Conservation (phyloP, 768 basidiomycete genomes). For the Dioszegia aurantiaca region DNA sequence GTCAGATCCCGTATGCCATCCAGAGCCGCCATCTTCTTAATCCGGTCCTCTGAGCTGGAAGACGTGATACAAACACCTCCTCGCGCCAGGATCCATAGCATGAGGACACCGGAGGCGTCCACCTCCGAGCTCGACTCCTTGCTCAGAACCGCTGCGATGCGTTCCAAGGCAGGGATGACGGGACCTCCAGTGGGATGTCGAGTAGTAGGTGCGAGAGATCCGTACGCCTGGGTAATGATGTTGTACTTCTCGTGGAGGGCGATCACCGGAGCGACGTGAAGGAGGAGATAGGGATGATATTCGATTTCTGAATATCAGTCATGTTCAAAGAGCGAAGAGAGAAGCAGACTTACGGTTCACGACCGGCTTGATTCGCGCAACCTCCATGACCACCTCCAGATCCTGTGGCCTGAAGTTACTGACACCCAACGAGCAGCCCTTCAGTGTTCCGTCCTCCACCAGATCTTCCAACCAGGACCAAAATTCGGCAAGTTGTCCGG, state of each 20-base stretch:
- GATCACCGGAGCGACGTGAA: constrained; percentile 40
- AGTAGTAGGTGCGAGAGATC: constrained; percentile 39
- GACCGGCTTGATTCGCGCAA: constrained; percentile 46
- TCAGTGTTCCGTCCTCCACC: constrained; percentile 26
- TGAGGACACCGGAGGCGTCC: constrained; percentile 33
- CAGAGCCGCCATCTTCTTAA: constrained; percentile 32
- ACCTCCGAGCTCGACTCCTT: constrained; percentile 35
- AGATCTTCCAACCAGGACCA: constrained; percentile 26
- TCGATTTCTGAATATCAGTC: constrained; percentile 30
- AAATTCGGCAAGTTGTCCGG: constrained; percentile 37
- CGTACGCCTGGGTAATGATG: constrained; percentile 45
- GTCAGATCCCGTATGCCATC: constrained; percentile 31
- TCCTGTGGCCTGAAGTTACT: constrained; percentile 49
- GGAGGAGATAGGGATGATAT: constrained; percentile 48
- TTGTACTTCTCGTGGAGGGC: constrained; percentile 35
- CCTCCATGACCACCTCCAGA: constrained; percentile 37
- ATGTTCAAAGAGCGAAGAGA: neutral
- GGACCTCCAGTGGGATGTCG: constrained; percentile 43
- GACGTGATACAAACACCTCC: constrained; percentile 46
- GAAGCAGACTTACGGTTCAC: constrained; percentile 37
- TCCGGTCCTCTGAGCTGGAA: constrained; percentile 23
- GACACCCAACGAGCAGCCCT: constrained; percentile 30
- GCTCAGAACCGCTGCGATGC: constrained; percentile 31
- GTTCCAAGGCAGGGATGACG: constrained; percentile 38
- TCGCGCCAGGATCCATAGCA: constrained; percentile 47